phyloP scores from a whole-genome alignment of 2,329 filamentous ascomycete species.

The Alternaria hordeiaustralica region DNA sequence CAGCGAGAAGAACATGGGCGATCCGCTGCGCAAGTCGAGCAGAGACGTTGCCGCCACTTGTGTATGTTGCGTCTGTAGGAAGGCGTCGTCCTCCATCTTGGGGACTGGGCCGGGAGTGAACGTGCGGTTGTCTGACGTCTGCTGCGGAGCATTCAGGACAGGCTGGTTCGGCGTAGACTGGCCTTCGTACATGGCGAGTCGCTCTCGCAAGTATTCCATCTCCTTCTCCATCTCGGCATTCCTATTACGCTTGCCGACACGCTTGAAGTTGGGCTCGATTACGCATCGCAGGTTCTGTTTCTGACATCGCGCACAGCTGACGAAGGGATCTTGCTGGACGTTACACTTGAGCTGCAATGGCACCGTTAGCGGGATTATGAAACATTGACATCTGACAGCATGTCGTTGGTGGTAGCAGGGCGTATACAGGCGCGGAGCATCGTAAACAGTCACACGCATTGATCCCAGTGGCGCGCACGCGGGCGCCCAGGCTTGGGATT shows the following conservation, averaged over 20 bases:
- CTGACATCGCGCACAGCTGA: constrained; percentile 76
- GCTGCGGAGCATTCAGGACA: constrained; percentile 34
- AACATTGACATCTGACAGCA: constrained; percentile 1
- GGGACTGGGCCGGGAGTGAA: constrained; percentile 30
- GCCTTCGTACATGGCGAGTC: constrained; percentile 67
- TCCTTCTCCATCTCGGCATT: constrained; percentile 88
- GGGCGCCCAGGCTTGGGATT: not conserved
- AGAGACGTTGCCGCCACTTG: constrained; percentile 48
- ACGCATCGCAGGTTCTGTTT: constrained; percentile 83
- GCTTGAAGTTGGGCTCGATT: constrained; percentile 88
- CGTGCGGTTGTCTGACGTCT: constrained; percentile 26
- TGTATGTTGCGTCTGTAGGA: constrained; percentile 45
- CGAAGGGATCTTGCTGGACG: constrained; percentile 80
- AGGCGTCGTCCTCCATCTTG: constrained; percentile 44
- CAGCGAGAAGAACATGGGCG: constrained; percentile 65
- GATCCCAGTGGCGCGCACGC: not conserved
- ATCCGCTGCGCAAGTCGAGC: constrained; percentile 55
- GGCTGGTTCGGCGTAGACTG: constrained; percentile 49
- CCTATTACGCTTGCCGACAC: constrained; percentile 79
- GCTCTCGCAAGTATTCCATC: constrained; percentile 66
- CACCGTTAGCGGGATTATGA: constrained; percentile 25
- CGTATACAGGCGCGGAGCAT: not conserved
- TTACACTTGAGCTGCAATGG: constrained; percentile 75
- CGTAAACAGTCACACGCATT: not conserved
- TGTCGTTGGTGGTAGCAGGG: not conserved